Evolutionary conservation across 768 basidiomycete species (phyloP).

Genomic region (Calocera cornea): DNA sequence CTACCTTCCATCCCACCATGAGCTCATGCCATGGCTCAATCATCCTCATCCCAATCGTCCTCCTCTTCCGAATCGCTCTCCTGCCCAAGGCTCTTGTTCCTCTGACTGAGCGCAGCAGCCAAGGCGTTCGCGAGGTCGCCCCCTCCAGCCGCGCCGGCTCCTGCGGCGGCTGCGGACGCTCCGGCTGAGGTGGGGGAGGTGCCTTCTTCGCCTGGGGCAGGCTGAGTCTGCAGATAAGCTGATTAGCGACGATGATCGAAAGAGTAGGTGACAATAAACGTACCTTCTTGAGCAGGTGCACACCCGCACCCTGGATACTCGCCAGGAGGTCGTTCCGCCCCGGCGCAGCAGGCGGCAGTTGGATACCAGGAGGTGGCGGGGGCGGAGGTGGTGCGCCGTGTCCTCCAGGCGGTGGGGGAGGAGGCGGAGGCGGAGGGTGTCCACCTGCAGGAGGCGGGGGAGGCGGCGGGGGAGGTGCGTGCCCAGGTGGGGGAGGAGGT

Average conservation of each 20-base stretch:
- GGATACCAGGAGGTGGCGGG: constrained; percentile 14
- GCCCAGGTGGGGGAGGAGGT: neutral
- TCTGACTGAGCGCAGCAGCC: constrained; percentile 64
- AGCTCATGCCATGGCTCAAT: neutral
- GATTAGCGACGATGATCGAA: neutral
- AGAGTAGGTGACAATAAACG: neutral
- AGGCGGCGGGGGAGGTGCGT: constrained; percentile 18
- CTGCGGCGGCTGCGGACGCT: constrained; percentile 13
- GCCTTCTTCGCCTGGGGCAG: neutral
- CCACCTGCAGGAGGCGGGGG: constrained; percentile 21
- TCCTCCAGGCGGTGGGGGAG: constrained; percentile 10
- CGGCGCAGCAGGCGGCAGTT: constrained; percentile 40
- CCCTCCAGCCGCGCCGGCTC: constrained; percentile 31
- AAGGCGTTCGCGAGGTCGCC: constrained; percentile 70
- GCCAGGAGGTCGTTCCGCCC: constrained; percentile 57
- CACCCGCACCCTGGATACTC: constrained; percentile 69
- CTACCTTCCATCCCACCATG: no score
- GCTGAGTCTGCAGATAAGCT: neutral
- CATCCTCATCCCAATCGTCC: constrained; percentile 53
- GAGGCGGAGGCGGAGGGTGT: no score
- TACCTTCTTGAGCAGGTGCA: constrained; percentile 55
- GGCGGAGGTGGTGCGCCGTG: no score
- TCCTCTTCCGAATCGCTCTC: constrained; percentile 66
- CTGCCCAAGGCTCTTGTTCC: constrained; percentile 80
- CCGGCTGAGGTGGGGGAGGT: neutral